Percentiles rank a stretch among this genome's conserved stretches.
Evolutionary conservation across 2,329 filamentous ascomycete genomes (phyloP).

Genomic region (Exutisphaerella laricina): DNA sequence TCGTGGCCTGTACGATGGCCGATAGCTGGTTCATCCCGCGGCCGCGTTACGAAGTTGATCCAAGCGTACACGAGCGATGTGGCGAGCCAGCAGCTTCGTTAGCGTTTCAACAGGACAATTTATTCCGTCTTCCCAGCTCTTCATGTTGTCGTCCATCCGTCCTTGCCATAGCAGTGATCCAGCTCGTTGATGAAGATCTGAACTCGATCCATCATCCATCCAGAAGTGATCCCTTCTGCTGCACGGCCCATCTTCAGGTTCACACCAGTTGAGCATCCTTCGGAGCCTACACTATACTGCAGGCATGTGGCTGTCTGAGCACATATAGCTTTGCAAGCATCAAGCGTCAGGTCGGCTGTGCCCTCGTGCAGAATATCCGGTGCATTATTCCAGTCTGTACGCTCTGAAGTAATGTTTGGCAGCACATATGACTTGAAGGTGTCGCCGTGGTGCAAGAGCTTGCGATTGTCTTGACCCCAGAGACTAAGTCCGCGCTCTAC

Average conservation of each 20-base stretch:
- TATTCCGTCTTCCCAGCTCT: not conserved
- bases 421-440: conserved; percentile 27
- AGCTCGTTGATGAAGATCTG: conserved; percentile 14
- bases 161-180: conserved; percentile 13
- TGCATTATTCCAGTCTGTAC: conserved; percentile 27
- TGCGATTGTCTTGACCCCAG: conserved; percentile 12
- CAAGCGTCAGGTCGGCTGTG: conserved; percentile 12
- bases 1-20: too few species aligned
- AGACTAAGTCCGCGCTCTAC: not conserved
- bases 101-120: not conserved
- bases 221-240: conserved; percentile 16
- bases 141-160: conserved; percentile 18
- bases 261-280: conserved; percentile 21
- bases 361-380: conserved; percentile 18
- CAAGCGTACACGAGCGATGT: too few species aligned
- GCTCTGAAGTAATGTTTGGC: conserved; percentile 19
- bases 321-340: conserved; percentile 25
- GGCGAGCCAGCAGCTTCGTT: too few species aligned
- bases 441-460: conserved; percentile 27
- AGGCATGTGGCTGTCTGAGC: conserved; percentile 19
- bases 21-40: too few species aligned
- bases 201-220: conserved; percentile 24
- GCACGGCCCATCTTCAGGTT: conserved; percentile 18
- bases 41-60: too few species aligned
- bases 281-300: conserved; percentile 22